Base-by-base conservation (phyloP, 2,329 filamentous ascomycete species). In the Xylariaceae sp. region DNA sequence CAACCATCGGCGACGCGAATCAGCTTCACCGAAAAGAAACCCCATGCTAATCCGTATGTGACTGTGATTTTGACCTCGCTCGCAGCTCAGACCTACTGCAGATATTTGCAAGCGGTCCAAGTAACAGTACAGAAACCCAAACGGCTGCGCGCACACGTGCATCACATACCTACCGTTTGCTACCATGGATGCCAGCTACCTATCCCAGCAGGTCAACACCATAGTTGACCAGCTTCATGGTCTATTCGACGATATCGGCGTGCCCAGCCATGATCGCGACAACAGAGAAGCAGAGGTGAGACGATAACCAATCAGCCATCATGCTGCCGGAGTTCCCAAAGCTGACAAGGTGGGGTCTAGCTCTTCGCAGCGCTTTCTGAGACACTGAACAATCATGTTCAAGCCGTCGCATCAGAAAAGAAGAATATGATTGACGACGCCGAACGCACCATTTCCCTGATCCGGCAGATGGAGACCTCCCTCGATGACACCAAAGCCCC, bases 211-310 rank as follows among this genome's bases (percentile, higher is more conserved):
- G 82, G 89, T 99, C 74, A 94, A 90, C 63, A 90, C 83, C 66
- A 96, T 96, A 68, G 91, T 97, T 70, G 84, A 84, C 71, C 91
- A 96, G 74, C 81, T 99, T 57, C 92, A 97, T 73, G 88, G 88
- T 61, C 82, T 97, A 54, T 99, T 96, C 68, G 94, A 99, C 71
- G 92, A 99, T 70, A 99, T 99, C 67, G 94, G 94, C 55, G 88
- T 99, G n/a, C 84, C 92, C 26, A 84, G 77, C 67, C 91, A 96
- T 84, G 94, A 97, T 72, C 88, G 94, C 67, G 91, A 97, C 69
- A 80, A 83, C 47, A 82, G 94, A 66, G 92, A 97, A 70, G 83
- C 89, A 69, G 90, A 96, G 84, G 92, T 95, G 76, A 67, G 80
- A 66, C 47, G 55, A 43, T 7, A 10, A 7, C 39, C 15, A 41